Conservation (phyloP, 164 flowering plant species). For the Chimonanthus praecox region DNA sequence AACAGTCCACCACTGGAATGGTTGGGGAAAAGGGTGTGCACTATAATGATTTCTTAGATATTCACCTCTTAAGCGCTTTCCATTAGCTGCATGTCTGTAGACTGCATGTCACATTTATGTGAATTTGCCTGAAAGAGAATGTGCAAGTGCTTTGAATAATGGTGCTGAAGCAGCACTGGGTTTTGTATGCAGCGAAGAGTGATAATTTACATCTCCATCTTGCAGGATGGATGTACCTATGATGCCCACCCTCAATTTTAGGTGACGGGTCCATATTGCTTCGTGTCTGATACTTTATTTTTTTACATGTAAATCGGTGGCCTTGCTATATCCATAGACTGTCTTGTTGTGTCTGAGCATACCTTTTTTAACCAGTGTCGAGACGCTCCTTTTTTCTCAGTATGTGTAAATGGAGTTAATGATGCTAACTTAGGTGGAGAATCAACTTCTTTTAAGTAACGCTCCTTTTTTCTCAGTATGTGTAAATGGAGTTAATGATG, state of each 20-base stretch:
- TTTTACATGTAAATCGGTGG: conserved; percentile 20
- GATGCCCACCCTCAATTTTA: conserved; percentile 39
- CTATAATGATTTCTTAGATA: too few relatives aligned
- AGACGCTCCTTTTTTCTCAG: too few relatives aligned
- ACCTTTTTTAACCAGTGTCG: neutral
- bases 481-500: conserved; percentile 94
- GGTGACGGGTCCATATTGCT: too few relatives aligned
- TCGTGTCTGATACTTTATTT: conserved; percentile 42
- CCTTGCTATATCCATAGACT: conserved; percentile 76
- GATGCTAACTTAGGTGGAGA: conserved; percentile 89
- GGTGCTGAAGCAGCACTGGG: neutral
- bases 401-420: conserved; percentile 82
- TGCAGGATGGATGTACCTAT: conserved; percentile 96
- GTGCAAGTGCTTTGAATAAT: too few relatives aligned
- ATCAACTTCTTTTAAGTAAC: neutral
- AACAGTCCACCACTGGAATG: too few relatives aligned
- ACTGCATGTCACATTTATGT: too few relatives aligned
- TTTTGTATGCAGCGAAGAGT: neutral
- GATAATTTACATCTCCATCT: neutral
- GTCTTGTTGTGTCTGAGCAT: conserved; percentile 77
- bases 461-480: conserved; percentile 8
- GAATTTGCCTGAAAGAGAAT: too few relatives aligned
- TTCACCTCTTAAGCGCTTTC: too few relatives aligned
- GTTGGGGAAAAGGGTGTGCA: too few relatives aligned
- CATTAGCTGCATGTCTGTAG: too few relatives aligned